Evolutionary conservation across 2,329 filamentous ascomycete species (phyloP).

Genomic region (Neurospora sp.): DNA sequence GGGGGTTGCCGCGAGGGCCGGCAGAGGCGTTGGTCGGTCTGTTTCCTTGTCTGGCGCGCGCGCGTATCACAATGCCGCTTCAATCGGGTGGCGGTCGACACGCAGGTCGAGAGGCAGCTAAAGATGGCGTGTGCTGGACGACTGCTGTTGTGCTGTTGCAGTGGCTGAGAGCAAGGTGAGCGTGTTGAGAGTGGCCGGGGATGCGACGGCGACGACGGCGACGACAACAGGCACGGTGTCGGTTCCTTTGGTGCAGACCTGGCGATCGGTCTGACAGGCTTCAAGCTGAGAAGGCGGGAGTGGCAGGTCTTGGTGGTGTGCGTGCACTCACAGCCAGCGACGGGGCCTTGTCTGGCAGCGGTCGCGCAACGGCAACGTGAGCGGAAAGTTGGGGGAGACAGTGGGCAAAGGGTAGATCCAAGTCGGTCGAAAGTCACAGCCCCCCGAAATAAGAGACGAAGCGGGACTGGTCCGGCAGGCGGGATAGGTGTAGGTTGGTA

Average conservation of each 20-base stretch:
- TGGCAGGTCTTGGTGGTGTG: neutral
- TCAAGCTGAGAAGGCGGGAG: neutral
- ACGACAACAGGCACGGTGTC: neutral
- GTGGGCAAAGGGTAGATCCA: neutral
- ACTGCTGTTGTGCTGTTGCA: neutral
- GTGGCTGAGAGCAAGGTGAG: neutral
- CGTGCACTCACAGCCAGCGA: neutral
- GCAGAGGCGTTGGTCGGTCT: neutral
- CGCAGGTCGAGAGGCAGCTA: conserved; percentile 2
- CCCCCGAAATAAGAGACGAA: neutral
- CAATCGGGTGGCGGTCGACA: conserved; percentile 4
- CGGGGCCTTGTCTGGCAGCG: neutral
- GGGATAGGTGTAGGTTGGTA: neutral
- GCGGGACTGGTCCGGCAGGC: neutral
- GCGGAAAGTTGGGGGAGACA: neutral
- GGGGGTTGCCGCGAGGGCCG: conserved; percentile 3
- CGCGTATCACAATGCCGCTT: conserved; percentile 3
- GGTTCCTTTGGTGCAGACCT: neutral
- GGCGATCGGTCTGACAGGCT: neutral
- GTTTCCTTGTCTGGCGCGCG: neutral
- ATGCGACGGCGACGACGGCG: neutral
- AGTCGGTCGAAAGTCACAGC: neutral
- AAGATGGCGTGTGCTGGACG: neutral
- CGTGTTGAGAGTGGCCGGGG: neutral
- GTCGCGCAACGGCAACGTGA: neutral